Evolutionary conservation across 2,329 filamentous ascomycete genomes (phyloP).

Genomic region (Grosmannia serpens): DNA sequence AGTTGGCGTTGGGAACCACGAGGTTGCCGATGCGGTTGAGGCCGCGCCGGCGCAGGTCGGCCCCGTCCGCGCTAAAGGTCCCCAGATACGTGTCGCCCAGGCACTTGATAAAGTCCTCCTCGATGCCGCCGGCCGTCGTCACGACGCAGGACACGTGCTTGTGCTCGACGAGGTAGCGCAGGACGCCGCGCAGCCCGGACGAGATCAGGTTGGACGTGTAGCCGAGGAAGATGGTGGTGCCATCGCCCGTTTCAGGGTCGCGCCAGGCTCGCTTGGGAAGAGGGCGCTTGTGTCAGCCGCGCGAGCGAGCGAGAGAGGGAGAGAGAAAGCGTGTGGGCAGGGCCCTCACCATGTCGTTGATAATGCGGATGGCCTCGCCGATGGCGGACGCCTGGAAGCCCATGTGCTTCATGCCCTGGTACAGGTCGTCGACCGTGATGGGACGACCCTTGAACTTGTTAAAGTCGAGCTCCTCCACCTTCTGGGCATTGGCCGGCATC

Average conservation of each 20-base stretch:
- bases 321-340: neutral
- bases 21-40: slow-evolving; percentile 95
- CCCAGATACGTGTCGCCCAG: slow-evolving; percentile 89
- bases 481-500: slow-evolving; percentile 64
- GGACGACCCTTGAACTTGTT: slow-evolving; percentile 62
- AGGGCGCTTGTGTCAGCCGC: neutral
- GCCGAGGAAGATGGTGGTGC: slow-evolving; percentile 89
- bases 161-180: slow-evolving; percentile 89
- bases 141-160: slow-evolving; percentile 87
- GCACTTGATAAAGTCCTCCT: slow-evolving; percentile 98
- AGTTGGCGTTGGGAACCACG: slow-evolving; percentile 91
- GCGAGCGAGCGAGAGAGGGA: neutral
- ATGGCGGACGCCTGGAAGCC: slow-evolving; percentile 63
- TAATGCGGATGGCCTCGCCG: slow-evolving; percentile 77
- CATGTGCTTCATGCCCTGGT: slow-evolving; percentile 74
- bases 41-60: slow-evolving; percentile 68
- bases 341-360: slow-evolving; percentile 77
- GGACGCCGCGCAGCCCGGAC: slow-evolving; percentile 79
- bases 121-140: slow-evolving; percentile 87
- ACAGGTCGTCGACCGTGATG: slow-evolving; percentile 77
- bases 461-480: slow-evolving; percentile 88
- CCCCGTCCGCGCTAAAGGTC: slow-evolving; percentile 67
- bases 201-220: slow-evolving; percentile 98
- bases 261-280: slow-evolving; percentile 54
- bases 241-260: slow-evolving; percentile 65